Base-by-base conservation (phyloP, 257 asterid species). In the Plantago ovata region DNA sequence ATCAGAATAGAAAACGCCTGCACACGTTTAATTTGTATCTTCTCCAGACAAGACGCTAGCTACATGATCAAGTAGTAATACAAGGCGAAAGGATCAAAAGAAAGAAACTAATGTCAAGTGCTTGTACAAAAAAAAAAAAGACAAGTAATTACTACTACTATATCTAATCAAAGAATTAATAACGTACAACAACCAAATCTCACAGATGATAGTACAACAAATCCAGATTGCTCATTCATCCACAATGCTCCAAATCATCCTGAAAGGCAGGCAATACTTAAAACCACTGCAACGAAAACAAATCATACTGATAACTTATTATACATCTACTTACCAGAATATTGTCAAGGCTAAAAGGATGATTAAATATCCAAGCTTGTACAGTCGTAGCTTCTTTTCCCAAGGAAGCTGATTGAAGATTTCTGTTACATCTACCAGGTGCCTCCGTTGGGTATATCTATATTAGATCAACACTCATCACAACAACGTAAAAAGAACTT, bases 371-470 rank as follows among this genome's bases (percentile, higher is more conserved):
- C 88, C 93, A 44, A 86, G 85, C 87, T 86, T 89, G 79, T 58
- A 82, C 16, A 86, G 47, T 49, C 93, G 69, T 43, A 79, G 67
- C 72, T 74, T 80, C 80, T 86, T 90, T 63, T 77, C 95, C 81
- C 81, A 55, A 10, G 81, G 68, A 57, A 90, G 85, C 73, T 79
- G 93, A 71, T 77, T 86, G 76, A 90, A 90, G 70, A 90, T 86
- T 78, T 90, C 97, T 38, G 97, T 90, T 48, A 90, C 95, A 67
- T 90, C 94, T 53, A 89, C 58, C 70, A 89, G 75, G 73, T 89
- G 92, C 44, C 65, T 77, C 10, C 54, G 60, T 45, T 65, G 58
- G 47, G 64, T 74, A 60, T 83, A 89, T 69, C 96, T 89, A 69
- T 66, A 60, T 63, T 19, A 60, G 28, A 33, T 59, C 60, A 69